These are phyloP conservation scores for Clausena lansium DNA, from an alignment of 345 rosid species.

Conservation along the genomic window DNA sequence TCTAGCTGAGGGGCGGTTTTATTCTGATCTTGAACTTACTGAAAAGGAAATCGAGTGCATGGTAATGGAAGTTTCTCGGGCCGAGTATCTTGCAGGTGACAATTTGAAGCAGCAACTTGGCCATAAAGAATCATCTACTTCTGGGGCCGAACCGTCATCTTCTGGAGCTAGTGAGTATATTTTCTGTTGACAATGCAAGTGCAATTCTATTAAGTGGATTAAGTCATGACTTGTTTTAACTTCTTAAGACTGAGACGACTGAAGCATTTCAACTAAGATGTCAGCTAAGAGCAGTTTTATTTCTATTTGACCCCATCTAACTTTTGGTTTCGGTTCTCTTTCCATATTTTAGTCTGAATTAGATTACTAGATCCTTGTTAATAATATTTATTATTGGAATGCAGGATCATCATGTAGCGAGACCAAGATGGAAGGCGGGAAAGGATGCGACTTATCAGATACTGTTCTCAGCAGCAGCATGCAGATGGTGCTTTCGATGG, in stretches of 20 bases:
- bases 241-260: background rate
- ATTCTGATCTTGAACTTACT: conserved; percentile 95
- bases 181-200: background rate
- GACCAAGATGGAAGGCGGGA: conserved; percentile 32
- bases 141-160: conserved; percentile 90
- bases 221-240: background rate
- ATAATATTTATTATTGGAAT: background rate
- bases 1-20: conserved; percentile 80
- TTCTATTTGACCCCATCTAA: background rate
- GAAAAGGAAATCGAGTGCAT: conserved; percentile 91
- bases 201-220: background rate
- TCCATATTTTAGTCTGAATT: background rate
- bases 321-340: background rate
- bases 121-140: conserved; percentile 69
- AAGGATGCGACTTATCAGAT: conserved; percentile 38
- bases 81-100: conserved; percentile 78
- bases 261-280: background rate
- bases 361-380: background rate
- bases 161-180: conserved; percentile 85
- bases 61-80: conserved; percentile 98
- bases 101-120: conserved; percentile 61
- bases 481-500: conserved; percentile 85
- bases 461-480: conserved; percentile 61
- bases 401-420: conserved; percentile 76
- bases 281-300: background rate